Evolutionary conservation across 495 filamentous ascomycete genomes (phyloP), one percentile per base, ranked within the genome.

Genomic region (Penicillium daleae): DNA sequence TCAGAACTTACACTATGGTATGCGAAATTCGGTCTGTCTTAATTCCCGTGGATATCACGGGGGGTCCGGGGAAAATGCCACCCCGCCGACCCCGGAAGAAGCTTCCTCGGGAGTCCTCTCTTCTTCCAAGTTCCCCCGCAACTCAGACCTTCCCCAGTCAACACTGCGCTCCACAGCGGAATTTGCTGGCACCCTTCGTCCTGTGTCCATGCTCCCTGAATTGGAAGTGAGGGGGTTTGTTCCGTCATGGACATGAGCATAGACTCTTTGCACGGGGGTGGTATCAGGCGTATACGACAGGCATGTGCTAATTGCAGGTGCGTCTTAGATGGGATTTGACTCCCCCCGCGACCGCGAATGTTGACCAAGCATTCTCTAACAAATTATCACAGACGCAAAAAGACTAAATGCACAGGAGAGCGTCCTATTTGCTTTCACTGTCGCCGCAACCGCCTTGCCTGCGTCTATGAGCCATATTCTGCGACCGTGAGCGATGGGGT

Each of bases 401-500:
- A 74, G 44, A 72, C 68, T 0, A 74, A 71, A 59, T 74, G 72
- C 52, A 71, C 72, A 22, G 72, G 72, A n/a, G 72, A 74, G 24
- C 67, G 66, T 7, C 70, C 72, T 2, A 57, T 70, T 0, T 74
- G 70, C 60, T 71, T 48, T 7, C 66, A 72, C 52, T 74, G 72
- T 49, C 65, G 64, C 15, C 68, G 70, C 12, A 70, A 62, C 56
- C 59, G 56, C 5, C 56, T 67, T 0, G 33, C 49, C 17, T 74
- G 72, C 40, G 48, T 67, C 12, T 74, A 68, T 12, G 66, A 68
- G 46, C 71, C 68, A 0, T 72, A 69, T 29, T 64, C 65, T 9
- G 58, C 57, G 5, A 67, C 64, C 13, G 22, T 66, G 24, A 29
- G 48, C 13, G 62, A 69, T 15, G 19, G 31, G 12, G 59, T 10